These are phyloP conservation scores for Quillaja saponaria DNA, from an alignment of 306 rosid species.

Conservation along the genomic window DNA sequence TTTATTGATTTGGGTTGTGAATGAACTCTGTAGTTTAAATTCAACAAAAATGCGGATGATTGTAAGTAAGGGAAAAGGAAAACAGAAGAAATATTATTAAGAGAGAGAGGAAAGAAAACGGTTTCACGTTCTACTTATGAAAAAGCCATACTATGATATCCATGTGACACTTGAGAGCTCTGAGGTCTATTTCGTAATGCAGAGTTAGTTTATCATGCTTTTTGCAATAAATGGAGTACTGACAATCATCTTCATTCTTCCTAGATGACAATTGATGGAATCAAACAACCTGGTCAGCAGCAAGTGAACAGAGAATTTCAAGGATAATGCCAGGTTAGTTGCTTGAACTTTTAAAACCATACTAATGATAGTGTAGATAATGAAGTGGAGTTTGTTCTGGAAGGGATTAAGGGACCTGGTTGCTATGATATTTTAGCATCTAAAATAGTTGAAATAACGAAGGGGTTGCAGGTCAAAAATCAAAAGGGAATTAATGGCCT, in stretches of 20 bases:
- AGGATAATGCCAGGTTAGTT: slow-evolving; percentile 77
- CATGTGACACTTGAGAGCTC: neutral
- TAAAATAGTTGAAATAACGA: no score
- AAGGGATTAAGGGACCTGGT: neutral
- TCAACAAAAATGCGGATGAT: no score
- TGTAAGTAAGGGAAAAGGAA: no score
- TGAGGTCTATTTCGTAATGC: slow-evolving; percentile 20
- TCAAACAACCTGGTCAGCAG: slow-evolving; percentile 94
- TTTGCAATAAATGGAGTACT: slow-evolving; percentile 15
- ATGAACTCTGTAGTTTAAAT: no score
- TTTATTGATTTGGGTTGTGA: no score
- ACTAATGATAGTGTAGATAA: slow-evolving; percentile 1
- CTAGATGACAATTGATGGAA: slow-evolving; percentile 84
- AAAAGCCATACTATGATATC: neutral
- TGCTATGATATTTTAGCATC: no score
- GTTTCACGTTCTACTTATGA: neutral
- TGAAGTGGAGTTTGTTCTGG: slow-evolving; percentile 5
- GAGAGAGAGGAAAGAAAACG: no score
- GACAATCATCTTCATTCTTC: slow-evolving; percentile 38
- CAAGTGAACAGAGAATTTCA: slow-evolving; percentile 91
- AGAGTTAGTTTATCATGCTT: slow-evolving; percentile 14
- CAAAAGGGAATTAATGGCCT: no score
- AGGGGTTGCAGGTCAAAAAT: no score
- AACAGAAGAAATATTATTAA: no score
- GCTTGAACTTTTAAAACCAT: slow-evolving; percentile 13